phyloP scores from a whole-genome alignment of 805 yeast species.

The Starmera dryadoides region DNA sequence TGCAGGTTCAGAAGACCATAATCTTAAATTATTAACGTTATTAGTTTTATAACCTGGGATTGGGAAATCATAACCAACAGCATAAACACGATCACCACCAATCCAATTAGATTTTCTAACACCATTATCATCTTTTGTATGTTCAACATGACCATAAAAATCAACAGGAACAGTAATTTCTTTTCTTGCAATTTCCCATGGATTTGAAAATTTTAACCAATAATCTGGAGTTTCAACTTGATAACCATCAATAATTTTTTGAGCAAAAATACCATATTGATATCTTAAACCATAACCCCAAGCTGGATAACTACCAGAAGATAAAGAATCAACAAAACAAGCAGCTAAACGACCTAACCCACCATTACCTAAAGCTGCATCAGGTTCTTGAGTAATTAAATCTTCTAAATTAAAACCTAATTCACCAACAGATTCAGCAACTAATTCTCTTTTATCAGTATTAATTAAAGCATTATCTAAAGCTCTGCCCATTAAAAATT shows the following conservation, averaged over 20 bases:
- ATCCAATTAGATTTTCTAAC: conserved; percentile 67
- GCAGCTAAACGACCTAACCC: conserved; percentile 94
- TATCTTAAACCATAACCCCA: conserved; percentile 96
- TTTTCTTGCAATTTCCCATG: conserved; percentile 87
- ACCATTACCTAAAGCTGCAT: conserved; percentile 93
- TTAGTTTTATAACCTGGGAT: conserved; percentile 82
- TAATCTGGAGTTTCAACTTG: conserved; percentile 94
- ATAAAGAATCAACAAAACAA: conserved; percentile 83
- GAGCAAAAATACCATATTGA: conserved; percentile 90
- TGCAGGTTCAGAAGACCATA: conserved; percentile 89
- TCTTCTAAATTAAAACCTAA: conserved; percentile 88
- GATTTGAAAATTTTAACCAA: conserved; percentile 84
- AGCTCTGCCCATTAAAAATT: conserved; percentile 92
- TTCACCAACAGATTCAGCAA: conserved; percentile 50
- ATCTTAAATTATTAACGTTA: conserved; percentile 80
- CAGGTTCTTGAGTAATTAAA: conserved; percentile 78
- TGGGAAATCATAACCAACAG: conserved; percentile 88
- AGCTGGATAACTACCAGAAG: conserved; percentile 82
- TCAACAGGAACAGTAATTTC: conserved; percentile 88
- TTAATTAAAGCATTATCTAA: conserved; percentile 90
- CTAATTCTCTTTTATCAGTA: conserved; percentile 55
- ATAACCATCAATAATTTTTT: conserved; percentile 82
- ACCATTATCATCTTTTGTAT: conserved; percentile 37
- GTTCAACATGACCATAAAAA: conserved; percentile 68
- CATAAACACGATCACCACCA: conserved; percentile 85